Evolutionary conservation across 23 red algal species (phyloP).

Genomic region (Gracilaria caudata): DNA sequence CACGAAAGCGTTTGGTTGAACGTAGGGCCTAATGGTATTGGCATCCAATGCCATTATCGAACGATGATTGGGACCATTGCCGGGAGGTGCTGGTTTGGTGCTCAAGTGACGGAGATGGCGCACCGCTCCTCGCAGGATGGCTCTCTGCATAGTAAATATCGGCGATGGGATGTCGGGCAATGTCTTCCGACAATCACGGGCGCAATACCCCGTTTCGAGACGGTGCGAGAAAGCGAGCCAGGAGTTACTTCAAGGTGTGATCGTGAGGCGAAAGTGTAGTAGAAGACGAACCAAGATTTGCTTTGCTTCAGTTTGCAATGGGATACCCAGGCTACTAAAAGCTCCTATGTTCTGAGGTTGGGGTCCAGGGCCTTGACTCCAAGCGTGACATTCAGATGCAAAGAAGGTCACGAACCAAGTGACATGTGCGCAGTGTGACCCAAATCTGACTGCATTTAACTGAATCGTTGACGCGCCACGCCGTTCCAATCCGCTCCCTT

Average conservation of each 20-base stretch:
- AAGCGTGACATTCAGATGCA: too few species aligned
- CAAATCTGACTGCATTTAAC: too few species aligned
- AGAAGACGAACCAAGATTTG: too few species aligned
- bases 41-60: conserved; percentile 78
- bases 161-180: not conserved
- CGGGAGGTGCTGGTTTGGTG: conserved; percentile 47
- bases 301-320: not conserved
- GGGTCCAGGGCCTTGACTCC: too few species aligned
- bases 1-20: conserved; percentile 83
- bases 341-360: not conserved
- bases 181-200: not conserved
- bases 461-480: too few species aligned
- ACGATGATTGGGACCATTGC: conserved; percentile 79
- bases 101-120: not conserved
- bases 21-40: conserved; percentile 83
- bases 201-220: not conserved
- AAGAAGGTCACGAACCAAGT: too few species aligned
- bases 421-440: too few species aligned
- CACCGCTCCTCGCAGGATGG: not conserved
- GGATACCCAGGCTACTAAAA: conserved; percentile 3
- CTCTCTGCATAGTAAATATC: not conserved
- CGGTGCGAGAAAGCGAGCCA: too few species aligned
- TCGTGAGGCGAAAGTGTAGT: too few species aligned
- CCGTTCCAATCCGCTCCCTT: too few species aligned
- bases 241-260: too few species aligned